Conservation (phyloP, 768 basidiomycete species). For the Cantharellus cinnabarinus region DNA sequence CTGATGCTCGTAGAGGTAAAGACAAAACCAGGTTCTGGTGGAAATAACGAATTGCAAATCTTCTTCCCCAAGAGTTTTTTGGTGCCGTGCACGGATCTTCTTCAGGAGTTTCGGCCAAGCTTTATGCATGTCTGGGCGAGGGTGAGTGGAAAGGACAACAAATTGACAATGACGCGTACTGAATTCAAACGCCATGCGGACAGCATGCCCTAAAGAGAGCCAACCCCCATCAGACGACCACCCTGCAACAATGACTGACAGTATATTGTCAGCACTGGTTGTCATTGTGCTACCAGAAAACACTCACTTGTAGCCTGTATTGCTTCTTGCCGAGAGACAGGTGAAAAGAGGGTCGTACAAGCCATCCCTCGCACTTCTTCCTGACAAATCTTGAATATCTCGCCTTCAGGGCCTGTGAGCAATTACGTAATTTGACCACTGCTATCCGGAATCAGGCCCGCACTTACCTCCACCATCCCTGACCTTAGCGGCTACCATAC, state of each 20-base stretch:
- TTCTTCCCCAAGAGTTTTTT: slow-evolving; percentile 31
- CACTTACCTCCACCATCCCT: slow-evolving; percentile 69
- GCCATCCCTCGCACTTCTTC: slow-evolving; percentile 77
- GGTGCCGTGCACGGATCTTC: slow-evolving; percentile 43
- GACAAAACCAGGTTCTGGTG: slow-evolving; percentile 79
- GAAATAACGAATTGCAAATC: slow-evolving; percentile 57
- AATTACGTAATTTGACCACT: background rate
- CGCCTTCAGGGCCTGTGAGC: slow-evolving; percentile 44
- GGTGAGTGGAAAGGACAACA: background rate
- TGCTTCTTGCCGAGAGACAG: slow-evolving; percentile 66
- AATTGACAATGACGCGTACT: slow-evolving; percentile 27
- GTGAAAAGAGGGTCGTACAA: slow-evolving; percentile 69
- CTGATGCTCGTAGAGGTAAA: slow-evolving; percentile 91
- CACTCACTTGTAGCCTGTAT: slow-evolving; percentile 82
- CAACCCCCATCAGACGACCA: slow-evolving; percentile 30
- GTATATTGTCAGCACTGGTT: slow-evolving; percentile 2
- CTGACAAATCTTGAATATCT: slow-evolving; percentile 47
- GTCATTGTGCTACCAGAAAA: background rate
- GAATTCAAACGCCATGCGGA: slow-evolving; percentile 88
- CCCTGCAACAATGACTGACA: slow-evolving; percentile 65
- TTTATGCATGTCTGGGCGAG: slow-evolving; percentile 54
- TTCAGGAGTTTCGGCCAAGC: slow-evolving; percentile 70
- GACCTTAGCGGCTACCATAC: slow-evolving; percentile 81
- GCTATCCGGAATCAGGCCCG: slow-evolving; percentile 4
- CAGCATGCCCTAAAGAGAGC: slow-evolving; percentile 50